Evolutionary conservation across 768 basidiomycete genomes (phyloP), one percentile per base, ranked within the genome.

Genomic region (Hygrocybe coccinea): DNA sequence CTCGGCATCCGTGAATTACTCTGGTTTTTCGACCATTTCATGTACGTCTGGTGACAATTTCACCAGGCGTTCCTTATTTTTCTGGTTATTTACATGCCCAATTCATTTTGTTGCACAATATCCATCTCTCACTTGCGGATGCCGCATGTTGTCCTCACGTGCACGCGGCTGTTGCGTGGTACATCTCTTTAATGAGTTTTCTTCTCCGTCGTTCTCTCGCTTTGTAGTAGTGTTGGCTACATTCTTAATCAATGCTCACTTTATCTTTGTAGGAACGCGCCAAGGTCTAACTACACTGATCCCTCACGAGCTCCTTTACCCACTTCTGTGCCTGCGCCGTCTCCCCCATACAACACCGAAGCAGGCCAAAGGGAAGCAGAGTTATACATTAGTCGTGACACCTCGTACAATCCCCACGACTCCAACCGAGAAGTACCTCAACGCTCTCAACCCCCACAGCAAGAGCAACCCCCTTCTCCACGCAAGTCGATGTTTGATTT

Each of bases 401-500:
- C 74, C 17, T 60, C 69, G n/a, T 77, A 74, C 59, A 70, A 70
- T 47, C 73, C 70, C 56, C 71, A 75, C 54, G 78, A 79, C 35
- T 69, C 74, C 49, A 63, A 71, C 12, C 69, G 67, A 35, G 79
- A 81, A 55, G 64, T 69, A 29, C 66, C 71, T 38, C 76, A 76
- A 39, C 68, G 74, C 55, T 48, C 71, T 36, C 73, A 74, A 51
- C 67, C 66, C n/a, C 80, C 85, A 19, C 63, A 65, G 38, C 67
- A 65, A 33, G 78, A 77, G 49, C 80, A 76, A 55, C 73, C 80
- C 2, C 82, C 86, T 0, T 81, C 88, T 29, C 85, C 86, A 21
- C 86, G 84, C 62, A 85, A 87, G 68, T 87, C 88, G 48, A 83
- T 91, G 80, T 93, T 93, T 62, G 89, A 91, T 37, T 92, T 89